phyloP scores from a whole-genome alignment of 2,329 filamentous ascomycete species.

The Trichoderma sp. region DNA sequence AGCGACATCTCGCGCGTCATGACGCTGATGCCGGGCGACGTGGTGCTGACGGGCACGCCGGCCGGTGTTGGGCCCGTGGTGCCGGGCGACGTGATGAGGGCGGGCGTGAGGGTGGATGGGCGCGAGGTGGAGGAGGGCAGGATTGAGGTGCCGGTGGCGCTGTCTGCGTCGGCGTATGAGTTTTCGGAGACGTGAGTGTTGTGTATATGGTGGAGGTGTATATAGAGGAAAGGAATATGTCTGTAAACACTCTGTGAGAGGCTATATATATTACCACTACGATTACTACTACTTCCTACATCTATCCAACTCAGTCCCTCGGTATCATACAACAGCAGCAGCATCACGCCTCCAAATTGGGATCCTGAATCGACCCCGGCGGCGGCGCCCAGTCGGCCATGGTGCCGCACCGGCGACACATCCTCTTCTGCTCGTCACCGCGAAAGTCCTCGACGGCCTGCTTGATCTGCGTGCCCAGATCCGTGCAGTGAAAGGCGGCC shows the following conservation, averaged over 20 bases:
- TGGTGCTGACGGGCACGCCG: conserved; percentile 94
- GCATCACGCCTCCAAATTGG: conserved; percentile 49
- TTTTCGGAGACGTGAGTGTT: conserved; percentile 70
- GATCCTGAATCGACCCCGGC: conserved; percentile 60
- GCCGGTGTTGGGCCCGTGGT: conserved; percentile 89
- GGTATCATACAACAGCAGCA: background rate
- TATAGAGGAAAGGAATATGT: too few relatives aligned
- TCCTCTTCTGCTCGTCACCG: conserved; percentile 65
- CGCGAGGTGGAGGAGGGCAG: conserved; percentile 81
- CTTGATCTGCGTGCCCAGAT: conserved; percentile 94
- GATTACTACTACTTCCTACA: background rate
- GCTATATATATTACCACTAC: too few relatives aligned
- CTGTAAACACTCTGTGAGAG: too few relatives aligned
- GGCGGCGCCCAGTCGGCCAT: conserved; percentile 71
- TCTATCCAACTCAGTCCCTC: background rate
- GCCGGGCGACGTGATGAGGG: conserved; percentile 83
- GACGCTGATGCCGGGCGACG: conserved; percentile 88
- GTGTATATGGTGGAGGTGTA: background rate
- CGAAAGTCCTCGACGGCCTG: conserved; percentile 82
- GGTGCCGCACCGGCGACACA: conserved; percentile 73
- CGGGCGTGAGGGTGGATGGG: conserved; percentile 76
- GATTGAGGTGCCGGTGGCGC: conserved; percentile 81
- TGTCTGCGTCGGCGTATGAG: conserved; percentile 74
- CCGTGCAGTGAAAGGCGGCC: conserved; percentile 81
- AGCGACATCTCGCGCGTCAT: conserved; percentile 94